phyloP scores from a whole-genome alignment of 768 basidiomycete species.

The Boletus coccyginus region DNA sequence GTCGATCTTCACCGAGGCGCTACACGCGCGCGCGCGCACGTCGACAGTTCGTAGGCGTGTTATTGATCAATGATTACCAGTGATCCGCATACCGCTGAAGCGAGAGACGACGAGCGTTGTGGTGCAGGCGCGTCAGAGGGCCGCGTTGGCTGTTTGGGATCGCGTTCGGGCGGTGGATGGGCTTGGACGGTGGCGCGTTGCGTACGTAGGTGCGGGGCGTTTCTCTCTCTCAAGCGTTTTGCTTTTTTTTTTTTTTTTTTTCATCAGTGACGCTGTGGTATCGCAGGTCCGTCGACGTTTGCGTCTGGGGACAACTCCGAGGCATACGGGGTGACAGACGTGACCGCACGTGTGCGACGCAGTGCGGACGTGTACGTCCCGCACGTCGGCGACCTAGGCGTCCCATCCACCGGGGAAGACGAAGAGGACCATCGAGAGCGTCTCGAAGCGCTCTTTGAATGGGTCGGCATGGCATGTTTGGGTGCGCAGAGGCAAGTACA shows the following conservation, averaged over 20 bases:
- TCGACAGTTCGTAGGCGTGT: neutral
- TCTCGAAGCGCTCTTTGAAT: slow-evolving; percentile 56
- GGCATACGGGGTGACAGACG: slow-evolving; percentile 2
- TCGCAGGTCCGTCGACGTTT: neutral
- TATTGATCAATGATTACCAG: too few relatives aligned
- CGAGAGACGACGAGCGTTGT: slow-evolving; percentile 36
- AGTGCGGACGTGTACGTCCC: slow-evolving; percentile 43
- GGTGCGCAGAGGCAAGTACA: slow-evolving; percentile 58
- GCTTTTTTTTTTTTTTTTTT: too few relatives aligned
- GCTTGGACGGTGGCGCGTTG: slow-evolving; percentile 43
- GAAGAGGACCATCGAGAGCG: slow-evolving; percentile 50
- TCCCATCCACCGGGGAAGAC: slow-evolving; percentile 30
- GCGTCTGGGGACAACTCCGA: neutral
- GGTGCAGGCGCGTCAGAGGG: slow-evolving; percentile 37
- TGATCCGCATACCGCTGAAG: slow-evolving; percentile 45
- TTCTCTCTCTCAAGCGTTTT: neutral
- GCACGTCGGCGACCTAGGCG: slow-evolving; percentile 25
- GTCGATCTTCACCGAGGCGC: slow-evolving; percentile 25
- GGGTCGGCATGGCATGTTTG: slow-evolving; percentile 68
- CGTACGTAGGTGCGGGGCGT: slow-evolving; percentile 33
- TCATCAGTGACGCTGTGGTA: neutral
- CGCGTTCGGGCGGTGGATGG: slow-evolving; percentile 34
- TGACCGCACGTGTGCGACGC: slow-evolving; percentile 23
- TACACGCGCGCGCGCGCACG: neutral
- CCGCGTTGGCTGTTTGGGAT: slow-evolving; percentile 52